A percentile compares a stretch with the other conserved stretches of the same genome.
Conservation (phyloP, 192 early-diverging fungal species). For the Backusella mclennaniae region DNA sequence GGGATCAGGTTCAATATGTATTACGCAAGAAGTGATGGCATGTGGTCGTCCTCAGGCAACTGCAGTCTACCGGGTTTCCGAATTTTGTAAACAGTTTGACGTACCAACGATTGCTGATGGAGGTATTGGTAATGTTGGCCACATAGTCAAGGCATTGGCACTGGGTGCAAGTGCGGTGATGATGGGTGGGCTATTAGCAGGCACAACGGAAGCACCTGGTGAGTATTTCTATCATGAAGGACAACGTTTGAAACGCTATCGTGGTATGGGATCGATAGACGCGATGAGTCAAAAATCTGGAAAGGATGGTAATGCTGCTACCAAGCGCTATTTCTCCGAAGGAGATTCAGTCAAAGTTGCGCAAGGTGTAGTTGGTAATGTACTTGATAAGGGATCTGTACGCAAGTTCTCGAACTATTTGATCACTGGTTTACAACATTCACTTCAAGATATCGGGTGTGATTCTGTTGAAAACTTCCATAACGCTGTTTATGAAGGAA, state of each 20-base stretch:
- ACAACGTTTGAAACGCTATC: slow-evolving; percentile 96
- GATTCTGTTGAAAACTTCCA: slow-evolving; percentile 64
- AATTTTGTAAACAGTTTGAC: slow-evolving; percentile 91
- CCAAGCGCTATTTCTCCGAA: slow-evolving; percentile 95
- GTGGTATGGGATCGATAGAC: slow-evolving; percentile 98
- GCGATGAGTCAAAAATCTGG: slow-evolving; percentile 81
- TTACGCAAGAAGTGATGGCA: slow-evolving; percentile 99
- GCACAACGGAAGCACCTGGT: slow-evolving; percentile 93
- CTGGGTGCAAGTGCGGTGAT: slow-evolving; percentile 97
- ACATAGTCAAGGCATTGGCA: slow-evolving; percentile 94
- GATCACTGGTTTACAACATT: slow-evolving; percentile 93
- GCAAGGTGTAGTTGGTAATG: slow-evolving; percentile 95
- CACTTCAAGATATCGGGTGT: slow-evolving; percentile 95
- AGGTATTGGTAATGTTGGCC: slow-evolving; percentile 95
- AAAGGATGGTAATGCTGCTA: slow-evolving; percentile 69
- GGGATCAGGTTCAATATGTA: slow-evolving; percentile 98
- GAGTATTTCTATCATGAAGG: slow-evolving; percentile 99
- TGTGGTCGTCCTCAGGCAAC: slow-evolving; percentile 98
- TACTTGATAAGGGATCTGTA: slow-evolving; percentile 96
- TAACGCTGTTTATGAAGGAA: slow-evolving; percentile 63
- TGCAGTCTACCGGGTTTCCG: slow-evolving; percentile 93
- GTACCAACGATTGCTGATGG: slow-evolving; percentile 97
- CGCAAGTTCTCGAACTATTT: slow-evolving; percentile 93
- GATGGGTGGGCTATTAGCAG: slow-evolving; percentile 98
- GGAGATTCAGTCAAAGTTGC: slow-evolving; percentile 98